phyloP scores from a whole-genome alignment of 164 flowering plant species.

The Vitis labrusca region DNA sequence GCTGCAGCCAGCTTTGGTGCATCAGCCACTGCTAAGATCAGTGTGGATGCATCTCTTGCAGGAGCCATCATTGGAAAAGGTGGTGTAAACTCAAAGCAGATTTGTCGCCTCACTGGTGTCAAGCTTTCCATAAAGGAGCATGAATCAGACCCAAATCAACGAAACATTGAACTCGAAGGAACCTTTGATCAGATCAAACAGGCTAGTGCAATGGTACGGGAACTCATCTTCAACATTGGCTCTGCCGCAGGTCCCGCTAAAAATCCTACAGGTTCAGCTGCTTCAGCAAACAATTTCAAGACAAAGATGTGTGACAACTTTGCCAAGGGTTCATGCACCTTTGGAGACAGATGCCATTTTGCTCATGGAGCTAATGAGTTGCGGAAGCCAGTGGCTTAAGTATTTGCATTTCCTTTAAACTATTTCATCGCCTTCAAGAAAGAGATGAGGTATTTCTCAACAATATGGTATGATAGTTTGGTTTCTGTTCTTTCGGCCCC shows the following conservation, averaged over 20 bases:
- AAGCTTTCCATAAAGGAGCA: conserved; percentile 70
- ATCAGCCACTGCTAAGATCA: conserved; percentile 71
- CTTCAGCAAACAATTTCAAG: conserved; percentile 51
- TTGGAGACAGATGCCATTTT: conserved; percentile 82
- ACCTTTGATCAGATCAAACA: conserved; percentile 76
- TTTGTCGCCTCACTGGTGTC: conserved; percentile 70
- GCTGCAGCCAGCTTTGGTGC: conserved; percentile 70
- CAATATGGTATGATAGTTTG: no score
- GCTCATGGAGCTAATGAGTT: conserved; percentile 77
- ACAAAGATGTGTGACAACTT: conserved; percentile 76
- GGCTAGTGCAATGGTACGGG: conserved; percentile 75
- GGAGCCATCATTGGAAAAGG: conserved; percentile 79
- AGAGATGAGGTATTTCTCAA: conserved; percentile 1
- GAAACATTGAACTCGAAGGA: conserved; percentile 83
- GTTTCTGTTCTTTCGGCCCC: not conserved
- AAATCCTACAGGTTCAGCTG: conserved; percentile 10
- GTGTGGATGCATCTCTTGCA: conserved; percentile 70
- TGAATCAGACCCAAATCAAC: conserved; percentile 56
- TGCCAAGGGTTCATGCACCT: conserved; percentile 71
- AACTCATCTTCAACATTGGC: conserved; percentile 49
- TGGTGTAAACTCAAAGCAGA: conserved; percentile 77
- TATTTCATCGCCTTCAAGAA: no score
- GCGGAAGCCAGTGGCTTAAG: conserved; percentile 31
- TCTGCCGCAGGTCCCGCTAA: conserved; percentile 27
- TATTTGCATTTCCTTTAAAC: no score